Evolutionary conservation across 192 early-diverging fungal species (phyloP).

Genomic region (Coemansia sp.): DNA sequence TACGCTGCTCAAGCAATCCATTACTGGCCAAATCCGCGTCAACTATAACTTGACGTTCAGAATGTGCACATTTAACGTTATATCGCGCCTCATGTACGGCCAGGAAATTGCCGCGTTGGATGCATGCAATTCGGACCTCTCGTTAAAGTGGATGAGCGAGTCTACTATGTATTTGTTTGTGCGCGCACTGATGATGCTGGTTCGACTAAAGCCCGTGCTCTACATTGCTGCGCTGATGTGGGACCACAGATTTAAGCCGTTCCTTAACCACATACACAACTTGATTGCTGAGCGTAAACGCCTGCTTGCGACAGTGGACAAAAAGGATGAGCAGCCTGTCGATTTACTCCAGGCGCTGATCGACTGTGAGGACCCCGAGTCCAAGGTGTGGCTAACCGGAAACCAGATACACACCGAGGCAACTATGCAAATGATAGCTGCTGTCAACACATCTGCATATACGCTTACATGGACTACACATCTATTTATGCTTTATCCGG

Average conservation of each 20-base stretch:
- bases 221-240: slow-evolving; percentile 10
- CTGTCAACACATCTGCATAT: slow-evolving; percentile 28
- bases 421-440: slow-evolving; percentile 24
- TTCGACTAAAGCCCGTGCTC: slow-evolving; percentile 19
- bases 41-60: slow-evolving; percentile 22
- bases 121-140: background rate
- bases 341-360: slow-evolving; percentile 36
- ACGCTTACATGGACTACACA: slow-evolving; percentile 39
- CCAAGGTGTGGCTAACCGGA: background rate
- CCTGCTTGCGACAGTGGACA: no score
- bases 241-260: slow-evolving; percentile 16
- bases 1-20: background rate
- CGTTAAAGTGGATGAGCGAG: slow-evolving; percentile 17
- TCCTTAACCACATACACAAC: slow-evolving; percentile 7
- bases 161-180: slow-evolving; percentile 19
- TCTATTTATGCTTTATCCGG: slow-evolving; percentile 29
- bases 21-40: background rate
- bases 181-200: slow-evolving; percentile 11
- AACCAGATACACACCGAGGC: slow-evolving; percentile 35
- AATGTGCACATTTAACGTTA: slow-evolving; percentile 21
- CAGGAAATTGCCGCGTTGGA: slow-evolving; percentile 16
- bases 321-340: background rate
- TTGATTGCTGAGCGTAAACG: slow-evolving; percentile 14
- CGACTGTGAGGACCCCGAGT: slow-evolving; percentile 24
- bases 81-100: slow-evolving; percentile 25